phyloP scores from a whole-genome alignment of 345 rosid genomes.

The Eucalyptus guilfoylei region DNA sequence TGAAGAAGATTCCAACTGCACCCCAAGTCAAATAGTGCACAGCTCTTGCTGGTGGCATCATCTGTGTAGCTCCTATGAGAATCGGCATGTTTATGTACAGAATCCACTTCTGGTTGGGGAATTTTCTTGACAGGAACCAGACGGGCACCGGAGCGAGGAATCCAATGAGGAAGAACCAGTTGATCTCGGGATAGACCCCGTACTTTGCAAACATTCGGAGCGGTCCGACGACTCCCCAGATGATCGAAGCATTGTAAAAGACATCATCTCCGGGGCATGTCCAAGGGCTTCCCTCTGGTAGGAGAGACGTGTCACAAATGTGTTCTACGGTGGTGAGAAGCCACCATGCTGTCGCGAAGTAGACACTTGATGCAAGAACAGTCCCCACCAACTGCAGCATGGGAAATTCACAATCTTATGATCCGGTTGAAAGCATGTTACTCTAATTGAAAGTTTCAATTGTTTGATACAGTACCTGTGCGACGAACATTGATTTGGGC shows the following conservation, averaged over 20 bases:
- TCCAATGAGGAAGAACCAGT: constrained; percentile 87
- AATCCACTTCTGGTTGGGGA: constrained; percentile 62
- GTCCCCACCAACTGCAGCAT: constrained; percentile 46
- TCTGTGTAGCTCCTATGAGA: constrained; percentile 23
- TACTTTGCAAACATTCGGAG: constrained; percentile 49
- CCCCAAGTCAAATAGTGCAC: constrained; percentile 54
- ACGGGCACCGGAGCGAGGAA: constrained; percentile 58
- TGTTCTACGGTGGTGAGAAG: constrained; percentile 41
- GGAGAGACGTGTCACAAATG: constrained; percentile 43
- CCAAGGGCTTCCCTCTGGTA: constrained; percentile 80
- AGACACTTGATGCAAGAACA: constrained; percentile 45
- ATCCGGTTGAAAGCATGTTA: neutral
- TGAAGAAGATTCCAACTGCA: constrained; percentile 57
- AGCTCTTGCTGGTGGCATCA: constrained; percentile 56
- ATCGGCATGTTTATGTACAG: constrained; percentile 48
- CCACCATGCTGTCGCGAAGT: constrained; percentile 74
- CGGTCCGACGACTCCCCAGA: constrained; percentile 87
- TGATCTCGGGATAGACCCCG: constrained; percentile 48
- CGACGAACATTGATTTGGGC: constrained; percentile 72
- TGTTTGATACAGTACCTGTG: constrained; percentile 25
- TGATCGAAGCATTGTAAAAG: constrained; percentile 81
- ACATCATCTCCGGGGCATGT: constrained; percentile 66
- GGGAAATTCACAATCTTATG: neutral
- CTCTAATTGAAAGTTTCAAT: too few relatives aligned
- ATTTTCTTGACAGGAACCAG: constrained; percentile 45